phyloP scores from a whole-genome alignment of 306 rosid species.

The Vigna radiata region DNA sequence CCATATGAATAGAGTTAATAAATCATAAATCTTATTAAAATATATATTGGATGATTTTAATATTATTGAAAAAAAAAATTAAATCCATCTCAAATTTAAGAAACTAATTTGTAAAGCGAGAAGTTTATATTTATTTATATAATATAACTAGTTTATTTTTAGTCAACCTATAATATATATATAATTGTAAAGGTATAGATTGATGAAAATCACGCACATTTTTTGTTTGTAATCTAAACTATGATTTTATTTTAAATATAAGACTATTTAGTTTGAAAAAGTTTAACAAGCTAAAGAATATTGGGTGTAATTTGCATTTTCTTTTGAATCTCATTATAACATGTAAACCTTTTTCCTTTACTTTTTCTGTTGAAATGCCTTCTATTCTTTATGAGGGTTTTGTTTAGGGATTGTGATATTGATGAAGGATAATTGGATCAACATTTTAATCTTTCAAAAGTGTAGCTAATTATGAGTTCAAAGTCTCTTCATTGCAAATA shows the following conservation, averaged over 20 bases:
- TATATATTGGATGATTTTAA: too few relatives aligned
- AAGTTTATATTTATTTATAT: too few relatives aligned
- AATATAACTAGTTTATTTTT: too few relatives aligned
- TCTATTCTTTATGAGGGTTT: background rate
- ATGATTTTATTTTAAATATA: background rate
- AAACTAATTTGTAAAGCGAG: too few relatives aligned
- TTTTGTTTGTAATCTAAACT: background rate
- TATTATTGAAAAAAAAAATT: too few relatives aligned
- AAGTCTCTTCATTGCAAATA: background rate
- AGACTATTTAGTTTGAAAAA: too few relatives aligned
- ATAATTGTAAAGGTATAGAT: too few relatives aligned
- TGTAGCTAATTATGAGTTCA: background rate
- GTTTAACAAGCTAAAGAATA: background rate
- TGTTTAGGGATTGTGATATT: background rate
- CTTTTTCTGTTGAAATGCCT: background rate
- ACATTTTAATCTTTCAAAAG: background rate
- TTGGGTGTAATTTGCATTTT: background rate
- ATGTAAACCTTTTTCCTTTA: background rate
- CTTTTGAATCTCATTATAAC: conserved; percentile 9
- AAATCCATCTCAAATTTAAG: too few relatives aligned
- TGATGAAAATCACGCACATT: too few relatives aligned
- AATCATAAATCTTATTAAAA: too few relatives aligned
- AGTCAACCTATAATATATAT: too few relatives aligned
- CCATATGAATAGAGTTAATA: too few relatives aligned
- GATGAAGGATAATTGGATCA: conserved; percentile 1